Base-by-base conservation (phyloP, 73 alveolate genomes). In the Paramecium tetraurelia region DNA sequence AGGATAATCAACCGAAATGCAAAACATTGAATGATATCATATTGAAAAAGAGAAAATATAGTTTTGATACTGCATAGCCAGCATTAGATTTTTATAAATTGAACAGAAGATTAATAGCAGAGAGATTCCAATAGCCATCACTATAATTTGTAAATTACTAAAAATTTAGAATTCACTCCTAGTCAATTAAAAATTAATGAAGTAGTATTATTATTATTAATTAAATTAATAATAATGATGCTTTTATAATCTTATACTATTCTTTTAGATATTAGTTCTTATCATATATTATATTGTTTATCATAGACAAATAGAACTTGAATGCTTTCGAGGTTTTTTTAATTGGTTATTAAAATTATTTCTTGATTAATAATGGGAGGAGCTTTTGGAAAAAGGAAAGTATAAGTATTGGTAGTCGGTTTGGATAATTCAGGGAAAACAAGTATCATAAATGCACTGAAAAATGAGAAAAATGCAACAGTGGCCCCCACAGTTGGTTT, bases 401-500 rank as follows among this genome's bases (percentile, higher is more conserved):
- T 95, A 1, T 85, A 94, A 92, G 92, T 94, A n/a, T 76, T 94
- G 4, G 93, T 94, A 22, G 97, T 93, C 22, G 97, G 97, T 33
- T 86, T 94, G 27, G 97, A 94, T 58, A 94, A 93, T 86, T 92
- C 96, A 16, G 97, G 97, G 11, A 94, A 94, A 63, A 92, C 97
- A 6, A 94, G 96, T 20, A 70, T 94, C 75, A 88, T 94, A 43
- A 93, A 93, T 29, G 63, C 53, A 36, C 87, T 94, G 11, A 93
- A 92, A 59, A 94, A 94, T 40, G 76, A 93, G 36, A 90, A 92
- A 59, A 92, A 86, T 29, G 88, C 68, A 46, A 92, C 75, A 83
- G 92, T 94, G 22, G 95, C 97, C 36, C 96, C 97, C 2, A 95
- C 97, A 14, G 96, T 95, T 0, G 97, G 96, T 12, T 95, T 43